Evolutionary conservation across 768 basidiomycete species (phyloP).

Genomic region (Multifurca ochricompacta): DNA sequence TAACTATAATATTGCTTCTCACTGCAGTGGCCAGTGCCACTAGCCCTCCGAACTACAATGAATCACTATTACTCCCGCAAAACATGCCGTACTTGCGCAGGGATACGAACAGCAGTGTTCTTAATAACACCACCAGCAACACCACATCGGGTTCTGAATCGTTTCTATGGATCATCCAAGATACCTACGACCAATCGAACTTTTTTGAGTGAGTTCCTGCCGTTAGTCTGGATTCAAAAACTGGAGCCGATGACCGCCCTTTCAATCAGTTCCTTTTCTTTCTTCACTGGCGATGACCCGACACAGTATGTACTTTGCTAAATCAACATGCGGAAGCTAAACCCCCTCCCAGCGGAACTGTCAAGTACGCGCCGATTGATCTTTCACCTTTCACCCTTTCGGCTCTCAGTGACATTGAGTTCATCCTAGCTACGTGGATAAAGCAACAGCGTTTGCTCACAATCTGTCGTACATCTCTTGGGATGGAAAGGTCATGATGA

Average conservation of each 20-base stretch:
- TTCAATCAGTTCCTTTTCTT: slow-evolving; percentile 9
- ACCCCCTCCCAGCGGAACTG: slow-evolving; percentile 46
- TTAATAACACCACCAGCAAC: slow-evolving; percentile 9
- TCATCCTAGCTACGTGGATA: slow-evolving; percentile 50
- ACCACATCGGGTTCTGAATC: neutral
- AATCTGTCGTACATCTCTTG: slow-evolving; percentile 50
- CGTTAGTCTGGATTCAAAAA: neutral
- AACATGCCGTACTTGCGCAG: slow-evolving; percentile 3
- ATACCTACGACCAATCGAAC: slow-evolving; percentile 17
- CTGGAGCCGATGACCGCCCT: neutral
- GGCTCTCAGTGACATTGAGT: slow-evolving; percentile 1
- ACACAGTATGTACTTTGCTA: slow-evolving; percentile 20
- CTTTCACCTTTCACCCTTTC: neutral
- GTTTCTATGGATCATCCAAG: slow-evolving; percentile 18
- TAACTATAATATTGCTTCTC: slow-evolving; percentile 4
- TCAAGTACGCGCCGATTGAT: slow-evolving; percentile 43
- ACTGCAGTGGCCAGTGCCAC: neutral
- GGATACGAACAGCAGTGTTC: neutral
- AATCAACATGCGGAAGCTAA: neutral
- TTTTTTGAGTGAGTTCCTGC: slow-evolving; percentile 20
- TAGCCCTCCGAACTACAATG: neutral
- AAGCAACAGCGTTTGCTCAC: slow-evolving; percentile 41
- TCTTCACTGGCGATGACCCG: slow-evolving; percentile 11
- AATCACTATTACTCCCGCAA: neutral
- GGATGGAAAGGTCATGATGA: slow-evolving; percentile 62